Base-by-base conservation (phyloP, 202 grass and related monocot genomes). In the Miscanthus sacchariflorus region DNA sequence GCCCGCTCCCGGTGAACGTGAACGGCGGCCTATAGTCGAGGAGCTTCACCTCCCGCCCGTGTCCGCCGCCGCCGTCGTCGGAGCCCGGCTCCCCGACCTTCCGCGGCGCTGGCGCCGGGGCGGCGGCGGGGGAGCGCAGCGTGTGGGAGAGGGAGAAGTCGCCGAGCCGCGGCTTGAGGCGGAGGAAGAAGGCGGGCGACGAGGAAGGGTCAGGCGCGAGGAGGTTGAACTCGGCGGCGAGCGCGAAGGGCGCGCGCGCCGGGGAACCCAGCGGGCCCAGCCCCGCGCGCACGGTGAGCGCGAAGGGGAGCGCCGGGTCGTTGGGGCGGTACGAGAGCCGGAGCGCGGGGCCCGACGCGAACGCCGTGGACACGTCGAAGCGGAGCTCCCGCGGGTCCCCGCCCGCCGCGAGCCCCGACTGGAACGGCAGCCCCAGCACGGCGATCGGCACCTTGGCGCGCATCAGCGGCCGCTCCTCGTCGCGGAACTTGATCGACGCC, bases 321-420 rank as follows among this genome's bases (percentile, higher is more conserved):
- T 98, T 94, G 85, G 96, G 96, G 65, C 89, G 83, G 85, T 98
- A 96, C 1, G 93, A 98, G 81, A 98, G 82, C 45, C 96, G 93
- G 76, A 93, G 66, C 9, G 90, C 83, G 1, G 93, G 93, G 6
- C 93, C 92, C n/a, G 77, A 83, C 12, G 84, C 27, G 77, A 98
- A 96, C 72, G 90, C 87, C 36, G 96, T 96, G 68, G 84, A 87
- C 23, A 98, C 85, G 56, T 94, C 92, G 79, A 98, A 81, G 38
- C 93, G 90, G 40, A 98, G 93, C 92, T 95, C 96, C 46, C 81
- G 81, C 1, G 83, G 74, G 72, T 94, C 93, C 13, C 92, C 92
- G 21, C 72, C 91, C 5, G 90, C 86, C 46, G 90, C 86, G 36
- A 98, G 84, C 39, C 93, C 92, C 38, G 96, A 91, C 83, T 93